These are phyloP conservation scores for Cryptococcus jaspeensis DNA, from an alignment of 1,284 basidiomycete species.

Conservation along the genomic window DNA sequence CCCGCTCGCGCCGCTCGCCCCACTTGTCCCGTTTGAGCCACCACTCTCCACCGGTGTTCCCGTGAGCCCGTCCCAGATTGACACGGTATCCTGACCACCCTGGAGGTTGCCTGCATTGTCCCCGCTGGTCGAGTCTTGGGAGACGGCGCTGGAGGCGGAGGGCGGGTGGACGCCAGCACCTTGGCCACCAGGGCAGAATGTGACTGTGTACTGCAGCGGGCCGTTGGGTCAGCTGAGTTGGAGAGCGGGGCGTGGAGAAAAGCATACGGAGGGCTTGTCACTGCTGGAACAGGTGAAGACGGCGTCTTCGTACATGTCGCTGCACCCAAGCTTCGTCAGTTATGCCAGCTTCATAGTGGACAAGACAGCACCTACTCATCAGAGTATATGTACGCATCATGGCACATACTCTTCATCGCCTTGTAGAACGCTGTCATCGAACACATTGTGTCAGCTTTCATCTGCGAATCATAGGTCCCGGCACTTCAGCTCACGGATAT, in stretches of 20 bases:
- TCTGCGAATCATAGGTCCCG: neutral
- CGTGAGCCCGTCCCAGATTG: slow-evolving; percentile 6
- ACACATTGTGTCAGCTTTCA: too few relatives aligned
- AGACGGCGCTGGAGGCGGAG: neutral
- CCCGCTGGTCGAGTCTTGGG: neutral
- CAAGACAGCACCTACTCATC: slow-evolving; percentile 9
- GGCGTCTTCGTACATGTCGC: slow-evolving; percentile 8
- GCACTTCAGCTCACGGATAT: slow-evolving; percentile 19
- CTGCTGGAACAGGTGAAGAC: neutral
- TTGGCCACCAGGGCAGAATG: slow-evolving; percentile 9
- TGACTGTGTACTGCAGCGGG: slow-evolving; percentile 14
- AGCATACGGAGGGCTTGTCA: neutral
- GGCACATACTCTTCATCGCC: slow-evolving; percentile 10
- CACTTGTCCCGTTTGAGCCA: too few relatives aligned
- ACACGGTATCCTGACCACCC: neutral
- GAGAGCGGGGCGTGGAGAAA: neutral
- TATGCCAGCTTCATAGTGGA: neutral
- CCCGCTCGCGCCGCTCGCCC: too few relatives aligned
- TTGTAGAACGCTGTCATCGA: slow-evolving; percentile 12
- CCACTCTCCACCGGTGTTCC: too few relatives aligned
- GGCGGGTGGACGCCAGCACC: slow-evolving; percentile 9
- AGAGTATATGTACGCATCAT: slow-evolving; percentile 11
- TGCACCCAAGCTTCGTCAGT: neutral
- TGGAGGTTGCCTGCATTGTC: slow-evolving; percentile 7
- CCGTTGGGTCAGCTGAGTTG: neutral